These are phyloP conservation scores for Cicer pinnatifidum DNA, from an alignment of 306 rosid species.

Conservation along the genomic window DNA sequence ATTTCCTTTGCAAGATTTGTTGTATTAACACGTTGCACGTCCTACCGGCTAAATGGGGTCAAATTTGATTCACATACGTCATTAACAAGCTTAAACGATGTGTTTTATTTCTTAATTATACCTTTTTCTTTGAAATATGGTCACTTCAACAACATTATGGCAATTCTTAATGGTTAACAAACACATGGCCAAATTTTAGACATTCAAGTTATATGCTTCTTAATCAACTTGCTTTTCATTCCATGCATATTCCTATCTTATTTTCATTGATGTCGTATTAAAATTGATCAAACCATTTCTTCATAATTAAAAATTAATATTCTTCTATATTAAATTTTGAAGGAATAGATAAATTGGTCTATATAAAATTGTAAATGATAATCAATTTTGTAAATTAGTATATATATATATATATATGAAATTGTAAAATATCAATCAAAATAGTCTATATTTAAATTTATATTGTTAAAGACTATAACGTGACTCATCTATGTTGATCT, in stretches of 20 bases:
- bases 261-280: constrained; percentile 4
- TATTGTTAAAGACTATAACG: no score
- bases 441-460: no score
- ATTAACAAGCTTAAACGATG: constrained; percentile 2
- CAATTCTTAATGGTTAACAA: constrained; percentile 34
- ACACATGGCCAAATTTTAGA: constrained; percentile 37
- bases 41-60: constrained; percentile 49
- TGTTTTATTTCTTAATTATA: constrained; percentile 7
- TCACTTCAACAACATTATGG: constrained; percentile 33
- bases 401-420: no score
- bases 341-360: no score
- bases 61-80: constrained; percentile 53
- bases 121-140: constrained; percentile 6
- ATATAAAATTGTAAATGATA: no score
- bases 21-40: constrained; percentile 52
- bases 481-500: no score
- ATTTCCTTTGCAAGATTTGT: constrained; percentile 41
- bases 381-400: no score
- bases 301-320: constrained; percentile 3
- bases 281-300: constrained; percentile 14
- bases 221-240: background rate
- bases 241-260: constrained; percentile 22
- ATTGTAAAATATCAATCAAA: no score
- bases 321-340: background rate
- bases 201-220: constrained; percentile 15